Percentiles rank a stretch among this genome's conserved stretches.
These are phyloP conservation scores for Rhizophagus prolifer DNA, from an alignment of 192 early-diverging fungal species.

Conservation along the genomic window DNA sequence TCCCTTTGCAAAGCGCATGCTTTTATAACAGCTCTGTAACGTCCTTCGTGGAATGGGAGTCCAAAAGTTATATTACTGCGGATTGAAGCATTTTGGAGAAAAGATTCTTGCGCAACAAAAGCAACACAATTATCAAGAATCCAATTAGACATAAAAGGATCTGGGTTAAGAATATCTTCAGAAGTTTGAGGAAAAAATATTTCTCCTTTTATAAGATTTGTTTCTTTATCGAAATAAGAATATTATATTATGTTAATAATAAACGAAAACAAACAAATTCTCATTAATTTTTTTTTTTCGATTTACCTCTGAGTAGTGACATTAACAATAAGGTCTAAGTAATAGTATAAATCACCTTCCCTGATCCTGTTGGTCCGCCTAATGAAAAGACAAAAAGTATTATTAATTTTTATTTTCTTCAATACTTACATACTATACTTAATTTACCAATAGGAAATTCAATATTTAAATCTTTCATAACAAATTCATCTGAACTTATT, in stretches of 20 bases:
- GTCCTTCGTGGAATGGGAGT: constrained; percentile 61
- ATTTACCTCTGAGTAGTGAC: constrained; percentile 69
- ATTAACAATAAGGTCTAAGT: constrained; percentile 39
- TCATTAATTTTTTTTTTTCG: background rate
- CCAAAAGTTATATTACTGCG: constrained; percentile 89
- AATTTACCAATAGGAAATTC: constrained; percentile 71
- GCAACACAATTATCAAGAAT: constrained; percentile 63
- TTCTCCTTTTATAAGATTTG: constrained; percentile 46
- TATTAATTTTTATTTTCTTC: constrained; percentile 14
- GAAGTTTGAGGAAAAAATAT: constrained; percentile 41
- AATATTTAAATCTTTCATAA: constrained; percentile 63
- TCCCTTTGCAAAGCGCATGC: constrained; percentile 85
- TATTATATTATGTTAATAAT: constrained; percentile 8
- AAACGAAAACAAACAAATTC: background rate
- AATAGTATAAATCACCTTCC: no score
- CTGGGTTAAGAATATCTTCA: constrained; percentile 1
- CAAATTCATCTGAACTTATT: constrained; percentile 42
- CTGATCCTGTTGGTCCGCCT: constrained; percentile 82
- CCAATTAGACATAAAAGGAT: constrained; percentile 36
- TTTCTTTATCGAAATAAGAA: constrained; percentile 52
- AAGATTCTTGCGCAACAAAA: constrained; percentile 71
- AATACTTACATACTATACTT: constrained; percentile 60
- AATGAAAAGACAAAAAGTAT: background rate
- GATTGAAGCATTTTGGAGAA: constrained; percentile 72
- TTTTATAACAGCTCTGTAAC: constrained; percentile 78